Base-by-base conservation (phyloP, 2,329 filamentous ascomycete genomes). In the Dactylellina sp. region DNA sequence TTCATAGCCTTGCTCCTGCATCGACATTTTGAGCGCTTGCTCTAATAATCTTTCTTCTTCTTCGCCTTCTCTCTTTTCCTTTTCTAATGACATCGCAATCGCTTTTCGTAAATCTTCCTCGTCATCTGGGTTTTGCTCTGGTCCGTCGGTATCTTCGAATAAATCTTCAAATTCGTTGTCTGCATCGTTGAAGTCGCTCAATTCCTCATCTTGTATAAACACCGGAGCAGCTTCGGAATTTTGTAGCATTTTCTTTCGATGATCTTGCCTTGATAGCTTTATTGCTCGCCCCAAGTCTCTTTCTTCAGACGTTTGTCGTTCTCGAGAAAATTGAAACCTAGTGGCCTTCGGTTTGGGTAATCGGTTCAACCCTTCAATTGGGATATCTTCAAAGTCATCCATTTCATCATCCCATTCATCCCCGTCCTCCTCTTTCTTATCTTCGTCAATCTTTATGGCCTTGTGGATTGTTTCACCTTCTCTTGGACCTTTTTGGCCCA, bases 381-480 rank as follows among this genome's bases (percentile, higher is more conserved):
- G 93, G 2, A 97, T 90, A 81, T 97, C 93, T 80, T 97, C 93
- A 78, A 97, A 97, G 7, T 92, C 91, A 2, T 89, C 90, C 0
- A 91, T 90, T 1, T 91, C 89, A 2, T 91, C 90, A 56, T 88
- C 87, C 7, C 86, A 86, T 1, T 86, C 86, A 0, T 89, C 87
- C 2, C 59, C 63, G 2, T 88, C 84, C 1, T 86, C 83, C 72
- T 86, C 85, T 0, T 61, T 46, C 18, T 84, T 83, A 56, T 84
- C 84, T 78, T 86, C 85, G 61, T 83, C 87, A 80, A 99, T 95
- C 16, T 99, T 87, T 72, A 99, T 98, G 0, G 95, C 94, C 80
- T 93, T 96, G 75, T 76, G 62, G 5, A 40, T 16, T 9, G 63
- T 87, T 75, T 91, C 86, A 1, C 92, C 93, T 46, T 89, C 86